Evolutionary conservation across 2,329 filamentous ascomycete species (phyloP), one percentile per base, ranked within the genome.

Genomic region (Elsinoe fawcettii): DNA sequence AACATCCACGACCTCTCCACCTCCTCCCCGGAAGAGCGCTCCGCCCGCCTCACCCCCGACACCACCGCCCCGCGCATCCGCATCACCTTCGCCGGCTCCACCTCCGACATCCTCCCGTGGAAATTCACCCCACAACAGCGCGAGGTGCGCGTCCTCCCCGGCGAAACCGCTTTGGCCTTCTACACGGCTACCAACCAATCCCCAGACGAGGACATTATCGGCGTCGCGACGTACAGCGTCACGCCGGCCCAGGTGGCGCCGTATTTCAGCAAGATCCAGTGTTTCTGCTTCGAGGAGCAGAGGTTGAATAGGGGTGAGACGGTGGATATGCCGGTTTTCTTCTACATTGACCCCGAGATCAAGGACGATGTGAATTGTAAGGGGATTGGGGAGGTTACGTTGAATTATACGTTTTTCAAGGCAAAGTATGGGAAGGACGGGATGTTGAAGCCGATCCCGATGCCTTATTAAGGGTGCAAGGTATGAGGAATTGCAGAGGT

Each of bases 221-320:
- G 93, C 49, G 91, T 99, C 43, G 93, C 93, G 9, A 99, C 93
- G 6, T 99, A 99, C 74, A 95, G 89, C 68, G 95, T 99, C 27
- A 96, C 92, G 2, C 93, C 93, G 0, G 93, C 84, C 2, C 93
- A 99, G 74, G 91, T 95, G 44, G 92, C 93, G 43, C 91, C 90
- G 1, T 99, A 99, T 72, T 99, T 99, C 70, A 95, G 88, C 81
- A 99, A 99, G 80, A 99, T 99, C 46, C 93, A 99, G 73, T 99
- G 93, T 69, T 99, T 99, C 73, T 99, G 93, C 73, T 99, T 99
- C 67, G 93, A 99, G 75, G 92, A 80, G 71, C 93, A 99, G 79
- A 81, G 95, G 60, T 74, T 99, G 63, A 92, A 93, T 69, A 91
- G 91, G 5, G 91, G 92, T 44, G 95, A 99, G 79, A 93, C 90